phyloP scores from a whole-genome alignment of 225 moss, liverwort and hornwort genomes.

The Sphagnum contortum region DNA sequence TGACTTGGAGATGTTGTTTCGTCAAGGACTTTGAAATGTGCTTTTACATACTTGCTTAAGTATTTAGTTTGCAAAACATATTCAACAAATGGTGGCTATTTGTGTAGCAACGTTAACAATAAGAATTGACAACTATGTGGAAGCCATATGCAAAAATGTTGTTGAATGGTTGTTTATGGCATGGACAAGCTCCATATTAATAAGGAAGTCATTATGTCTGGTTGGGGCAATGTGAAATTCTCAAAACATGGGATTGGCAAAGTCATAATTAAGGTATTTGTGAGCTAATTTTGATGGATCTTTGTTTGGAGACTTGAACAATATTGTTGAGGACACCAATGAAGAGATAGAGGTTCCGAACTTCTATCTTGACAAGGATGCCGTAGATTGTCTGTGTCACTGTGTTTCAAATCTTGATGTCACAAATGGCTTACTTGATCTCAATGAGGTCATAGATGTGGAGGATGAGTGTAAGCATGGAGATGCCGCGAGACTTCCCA shows the following conservation, averaged over 20 bases:
- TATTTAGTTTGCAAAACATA: not conserved
- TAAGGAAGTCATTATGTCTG: not conserved
- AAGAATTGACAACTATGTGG: not conserved
- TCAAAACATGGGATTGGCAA: not conserved
- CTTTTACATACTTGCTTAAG: not conserved
- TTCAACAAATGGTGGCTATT: not conserved
- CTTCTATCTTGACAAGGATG: not conserved
- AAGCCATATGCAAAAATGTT: not conserved
- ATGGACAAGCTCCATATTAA: not conserved
- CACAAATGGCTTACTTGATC: not conserved
- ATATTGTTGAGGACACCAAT: not conserved
- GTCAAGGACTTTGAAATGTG: slow-evolving; percentile 5
- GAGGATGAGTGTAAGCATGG: not conserved
- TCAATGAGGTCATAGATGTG: not conserved
- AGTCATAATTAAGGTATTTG: not conserved
- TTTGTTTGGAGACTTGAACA: not conserved
- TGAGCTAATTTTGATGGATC: not conserved
- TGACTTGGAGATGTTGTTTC: slow-evolving; percentile 5
- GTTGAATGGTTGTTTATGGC: not conserved
- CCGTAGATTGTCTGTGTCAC: not conserved
- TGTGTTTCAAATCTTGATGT: not conserved
- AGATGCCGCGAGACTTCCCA: too few species aligned
- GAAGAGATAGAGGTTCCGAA: not conserved
- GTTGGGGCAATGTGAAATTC: not conserved
- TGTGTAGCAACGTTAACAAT: not conserved